A percentile compares a stretch with the other conserved stretches of the same genome.
Conservation (phyloP, 1,139 yeast genomes). For the Pichia sp. region DNA sequence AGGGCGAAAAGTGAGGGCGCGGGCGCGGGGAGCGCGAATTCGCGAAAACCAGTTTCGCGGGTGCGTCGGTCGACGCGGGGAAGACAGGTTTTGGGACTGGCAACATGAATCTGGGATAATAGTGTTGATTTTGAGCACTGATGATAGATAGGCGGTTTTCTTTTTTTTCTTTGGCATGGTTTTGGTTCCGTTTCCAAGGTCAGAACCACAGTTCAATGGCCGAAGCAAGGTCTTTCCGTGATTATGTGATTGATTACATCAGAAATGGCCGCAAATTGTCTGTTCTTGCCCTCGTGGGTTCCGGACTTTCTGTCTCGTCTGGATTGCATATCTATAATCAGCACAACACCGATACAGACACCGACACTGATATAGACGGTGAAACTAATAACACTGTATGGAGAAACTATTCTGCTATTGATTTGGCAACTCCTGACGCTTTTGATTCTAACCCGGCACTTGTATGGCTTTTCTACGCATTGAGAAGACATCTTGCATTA, state of each 20-base stretch:
- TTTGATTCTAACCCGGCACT: slow-evolving; percentile 75
- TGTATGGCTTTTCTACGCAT: slow-evolving; percentile 85
- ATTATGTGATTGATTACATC: neutral
- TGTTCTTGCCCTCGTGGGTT: slow-evolving; percentile 74
- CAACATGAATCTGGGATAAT: too few relatives aligned
- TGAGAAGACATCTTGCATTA: slow-evolving; percentile 60
- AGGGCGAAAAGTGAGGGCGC: neutral
- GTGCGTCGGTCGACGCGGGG: too few relatives aligned
- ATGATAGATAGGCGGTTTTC: too few relatives aligned
- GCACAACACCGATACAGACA: too few relatives aligned
- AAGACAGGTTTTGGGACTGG: too few relatives aligned
- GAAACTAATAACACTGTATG: slow-evolving; percentile 41
- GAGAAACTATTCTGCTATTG: slow-evolving; percentile 74
- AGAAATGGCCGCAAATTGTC: slow-evolving; percentile 31
- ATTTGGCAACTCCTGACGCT: slow-evolving; percentile 87
- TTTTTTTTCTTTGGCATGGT: too few relatives aligned
- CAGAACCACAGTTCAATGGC: too few relatives aligned
- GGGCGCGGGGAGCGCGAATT: too few relatives aligned
- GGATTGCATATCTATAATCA: slow-evolving; percentile 66
- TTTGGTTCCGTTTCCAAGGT: too few relatives aligned
- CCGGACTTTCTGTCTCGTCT: slow-evolving; percentile 74
- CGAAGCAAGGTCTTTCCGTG: slow-evolving; percentile 1
- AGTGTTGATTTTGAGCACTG: too few relatives aligned
- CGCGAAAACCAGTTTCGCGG: too few relatives aligned
- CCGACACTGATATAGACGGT: too few relatives aligned